Base-by-base conservation (phyloP, 2,329 filamentous ascomycete species). In the Knoxdaviesia proteae region DNA sequence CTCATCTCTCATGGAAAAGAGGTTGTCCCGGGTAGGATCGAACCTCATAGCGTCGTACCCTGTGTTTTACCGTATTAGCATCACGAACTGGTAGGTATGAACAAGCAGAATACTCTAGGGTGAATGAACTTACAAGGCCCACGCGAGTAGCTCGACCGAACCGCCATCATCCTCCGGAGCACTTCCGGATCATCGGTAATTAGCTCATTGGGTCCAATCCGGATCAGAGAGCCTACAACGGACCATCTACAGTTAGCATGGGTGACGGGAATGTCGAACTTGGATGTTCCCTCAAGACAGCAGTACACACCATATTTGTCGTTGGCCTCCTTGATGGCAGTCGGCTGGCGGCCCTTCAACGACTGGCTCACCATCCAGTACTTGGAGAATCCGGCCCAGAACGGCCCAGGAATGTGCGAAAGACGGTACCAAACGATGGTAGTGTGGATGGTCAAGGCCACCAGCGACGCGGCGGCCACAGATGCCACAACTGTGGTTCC, bases 21-120 rank as follows among this genome's bases (percentile, higher is more conserved):
- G 42, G 42, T 51, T 54, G 43, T 56, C 53, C 36, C 49, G 47
- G 8, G 46, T 47, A 5, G 53, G 50, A 31, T 53, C 48, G 35
- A 52, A 59, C 9, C 63, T 60, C 44, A 67, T 58, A 5, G 60
- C 63, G 44, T 61, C 56, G 49, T 71, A 71, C 58, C 66, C 20
- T 20, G 20, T 20, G 20, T 20, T 20, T 20, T 20, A 20, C 20
- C 20, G 20, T 20, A 20, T 20, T 3, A 20, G 20, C 20, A 20
- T 20, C 20, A 20, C 3, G 3, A 20, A 20, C 20, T 20, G 20
- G 20, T 20, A 3, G 20, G 20, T 3, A 20, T 20, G 20, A 20
- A 20, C 20, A 2, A 20, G 20, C 20, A 20, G 3, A 20, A 20
- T 20, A 20, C 20, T 20, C 3, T 3, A 48, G 6, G 7, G 36